Evolutionary conservation across 2,329 filamentous ascomycete genomes (phyloP), one percentile per base, ranked within the genome.

Genomic region (Rutstroemia sydowiana): DNA sequence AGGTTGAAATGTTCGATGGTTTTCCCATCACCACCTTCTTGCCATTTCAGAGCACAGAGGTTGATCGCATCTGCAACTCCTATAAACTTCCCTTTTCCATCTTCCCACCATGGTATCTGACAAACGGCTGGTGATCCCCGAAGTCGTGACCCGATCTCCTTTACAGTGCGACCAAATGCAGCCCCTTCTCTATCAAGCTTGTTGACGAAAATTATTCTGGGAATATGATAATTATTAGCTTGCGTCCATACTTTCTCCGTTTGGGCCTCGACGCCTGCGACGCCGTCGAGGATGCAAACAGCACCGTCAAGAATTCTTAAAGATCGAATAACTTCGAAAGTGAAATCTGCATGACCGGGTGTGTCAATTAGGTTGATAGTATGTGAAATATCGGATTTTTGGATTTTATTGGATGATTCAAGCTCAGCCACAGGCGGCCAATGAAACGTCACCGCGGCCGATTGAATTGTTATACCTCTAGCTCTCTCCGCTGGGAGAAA

Each of bases 211-310:
- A 90, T 75, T 51, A 93, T 80, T 30, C 89, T 78, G 0, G 93
- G 93, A 37, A 97, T 95, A 20, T 76, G 77, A 66, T 95, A 95
- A 42, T 84, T 82, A 48, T 87, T 88, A 6, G 93, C 91, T 57
- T 95, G 93, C 13, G 80, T 77, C 93, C 93, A 98, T 3, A 98
- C 93, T 61, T 95, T 85, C 67, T 98, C 93, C 0, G 93, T 97
- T 66, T 97, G 93, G 1, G 93, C 92, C 69, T 98, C 93, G 20
- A 98, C 93, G 1, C 90, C 90, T 55, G 92, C 90, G 34, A 95
- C 90, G 0, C 88, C 90, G 66, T 95, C 90, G 7, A 95, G 81
- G 62, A 95, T 91, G 63, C 89, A 95, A n/a, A 95, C 84, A 1
- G 89, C 89, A 5, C 90, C 90, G 65, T 95, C 90, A 0, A 95